Base-by-base conservation (phyloP, 2,329 filamentous ascomycete species). In the Colletotrichum musae region DNA sequence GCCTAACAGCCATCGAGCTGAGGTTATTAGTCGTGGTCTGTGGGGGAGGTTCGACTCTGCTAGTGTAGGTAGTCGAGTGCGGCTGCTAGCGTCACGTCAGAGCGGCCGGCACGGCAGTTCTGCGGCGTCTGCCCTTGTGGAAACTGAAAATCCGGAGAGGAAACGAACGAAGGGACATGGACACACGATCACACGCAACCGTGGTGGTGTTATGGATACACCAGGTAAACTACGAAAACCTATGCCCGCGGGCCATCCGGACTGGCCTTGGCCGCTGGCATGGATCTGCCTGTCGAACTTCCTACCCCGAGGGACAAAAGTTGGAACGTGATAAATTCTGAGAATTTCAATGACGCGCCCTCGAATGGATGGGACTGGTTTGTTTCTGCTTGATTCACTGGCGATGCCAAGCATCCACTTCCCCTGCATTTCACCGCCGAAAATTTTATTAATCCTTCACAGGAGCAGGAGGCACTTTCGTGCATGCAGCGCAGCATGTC, bases 361-460 rank as follows among this genome's bases (percentile, higher is more conserved):
- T 50, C 7, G 24, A 39, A 6, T 36, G 7, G 32, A 36, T 2
- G 18, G 32, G 7, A 28, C 39, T 12, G 47, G 21, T 18, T 18
- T 56, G 61, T 51, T 69, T 59, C 24, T 28, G 21, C 50, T 60
- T 69, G 62, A 48, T 54, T 66, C 32, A 21, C 16, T 7, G 50
- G 66, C 21, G 50, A 62, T 61, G 56, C 66, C 66, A 69, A 69
- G 66, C 51, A 47, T 24, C 62, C 62, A 60, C 36, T 56, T 69
- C 66, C 66, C 62, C 66, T 69, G 62, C 62, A 69, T 69, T 57
- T 65, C 24, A 65, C 32, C 56, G 32, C 36, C 50, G 10, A 10
- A 36, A 69, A 56, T 66, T 48, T 67, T 26, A 53, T 21, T 32
- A 36, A 5, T 5, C 16, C 45, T 16, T 52, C 59, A 43, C 41